These are phyloP conservation scores for Leccinum ochraceum DNA, from an alignment of 768 basidiomycete species.

Conservation along the genomic window DNA sequence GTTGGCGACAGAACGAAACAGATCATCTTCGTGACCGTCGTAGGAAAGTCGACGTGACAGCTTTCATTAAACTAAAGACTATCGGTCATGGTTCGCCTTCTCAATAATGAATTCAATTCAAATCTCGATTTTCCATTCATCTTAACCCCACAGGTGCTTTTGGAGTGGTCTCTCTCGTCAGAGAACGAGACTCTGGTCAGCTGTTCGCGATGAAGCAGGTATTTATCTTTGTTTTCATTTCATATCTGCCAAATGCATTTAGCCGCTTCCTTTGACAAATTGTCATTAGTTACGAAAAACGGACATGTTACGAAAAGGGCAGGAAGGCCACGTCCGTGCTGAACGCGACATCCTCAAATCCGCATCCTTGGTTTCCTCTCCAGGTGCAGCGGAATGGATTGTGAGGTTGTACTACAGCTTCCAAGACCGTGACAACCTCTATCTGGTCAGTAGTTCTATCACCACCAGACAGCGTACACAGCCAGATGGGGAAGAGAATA, in stretches of 20 bases:
- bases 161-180: constrained; percentile 92
- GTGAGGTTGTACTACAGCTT: constrained; percentile 92
- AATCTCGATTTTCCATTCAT: constrained; percentile 25
- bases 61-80: constrained; percentile 88
- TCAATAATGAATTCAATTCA: constrained; percentile 30
- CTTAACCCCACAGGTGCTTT: constrained; percentile 71
- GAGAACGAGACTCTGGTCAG: constrained; percentile 73
- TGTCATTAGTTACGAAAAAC: constrained; percentile 69
- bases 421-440: constrained; percentile 93
- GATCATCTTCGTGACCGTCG: constrained; percentile 85
- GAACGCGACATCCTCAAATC: constrained; percentile 93
- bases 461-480: constrained; percentile 25
- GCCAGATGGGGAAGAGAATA: constrained; percentile 29
- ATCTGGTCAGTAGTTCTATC: constrained; percentile 68
- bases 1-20: constrained; percentile 87
- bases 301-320: constrained; percentile 94
- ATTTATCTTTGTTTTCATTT: constrained; percentile 29
- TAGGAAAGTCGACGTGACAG: constrained; percentile 78
- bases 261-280: constrained; percentile 27
- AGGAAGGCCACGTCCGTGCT: constrained; percentile 96
- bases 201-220: constrained; percentile 98
- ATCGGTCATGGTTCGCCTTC: constrained; percentile 80
- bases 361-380: constrained; percentile 76
- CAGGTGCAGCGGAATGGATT: constrained; percentile 87
- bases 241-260: constrained; percentile 29